phyloP scores from a whole-genome alignment of 208 protist genomes.

The Zelonia costaricensis region DNA sequence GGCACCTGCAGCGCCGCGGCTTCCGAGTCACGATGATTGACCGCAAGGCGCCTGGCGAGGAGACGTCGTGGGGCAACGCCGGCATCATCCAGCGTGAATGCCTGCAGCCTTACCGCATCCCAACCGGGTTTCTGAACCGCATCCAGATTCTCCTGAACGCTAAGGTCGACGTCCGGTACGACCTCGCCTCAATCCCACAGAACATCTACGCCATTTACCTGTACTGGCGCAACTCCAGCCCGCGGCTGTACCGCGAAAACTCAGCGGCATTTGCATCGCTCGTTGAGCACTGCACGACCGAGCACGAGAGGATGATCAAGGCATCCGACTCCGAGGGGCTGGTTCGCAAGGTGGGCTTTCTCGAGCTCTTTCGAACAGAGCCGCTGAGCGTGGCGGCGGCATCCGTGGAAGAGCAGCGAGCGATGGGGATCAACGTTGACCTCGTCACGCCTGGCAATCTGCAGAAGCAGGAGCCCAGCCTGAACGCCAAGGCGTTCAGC shows the following conservation, averaged over 20 bases:
- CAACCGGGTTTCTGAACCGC: constrained; percentile 16
- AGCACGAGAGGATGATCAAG: constrained; percentile 19
- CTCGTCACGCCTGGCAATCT: constrained; percentile 5
- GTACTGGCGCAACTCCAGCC: constrained; percentile 15
- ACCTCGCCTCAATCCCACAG: constrained; percentile 7
- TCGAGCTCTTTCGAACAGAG: constrained; percentile 25
- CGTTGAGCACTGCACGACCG: constrained; percentile 13
- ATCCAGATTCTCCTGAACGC: constrained; percentile 18
- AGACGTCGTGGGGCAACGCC: constrained; percentile 31
- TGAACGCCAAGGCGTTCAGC: constrained; percentile 10
- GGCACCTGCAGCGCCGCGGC: constrained; percentile 21
- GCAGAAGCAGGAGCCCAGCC: constrained; percentile 8
- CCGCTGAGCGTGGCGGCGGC: neutral
- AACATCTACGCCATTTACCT: constrained; percentile 20
- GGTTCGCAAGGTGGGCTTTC: constrained; percentile 15
- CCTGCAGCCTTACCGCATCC: constrained; percentile 13
- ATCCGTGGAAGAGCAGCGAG: constrained; percentile 1
- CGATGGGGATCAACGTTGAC: constrained; percentile 2
- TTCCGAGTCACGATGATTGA: constrained; percentile 26
- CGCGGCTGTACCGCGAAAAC: constrained; percentile 11
- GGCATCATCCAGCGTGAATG: constrained; percentile 25
- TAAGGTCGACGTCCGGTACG: constrained; percentile 22
- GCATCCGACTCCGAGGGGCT: constrained; percentile 19
- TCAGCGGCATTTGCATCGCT: constrained; percentile 18
- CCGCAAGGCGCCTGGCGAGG: constrained; percentile 13